Base-by-base conservation (phyloP, 192 early-diverging fungal species). In the Rhizophlyctis rosea region DNA sequence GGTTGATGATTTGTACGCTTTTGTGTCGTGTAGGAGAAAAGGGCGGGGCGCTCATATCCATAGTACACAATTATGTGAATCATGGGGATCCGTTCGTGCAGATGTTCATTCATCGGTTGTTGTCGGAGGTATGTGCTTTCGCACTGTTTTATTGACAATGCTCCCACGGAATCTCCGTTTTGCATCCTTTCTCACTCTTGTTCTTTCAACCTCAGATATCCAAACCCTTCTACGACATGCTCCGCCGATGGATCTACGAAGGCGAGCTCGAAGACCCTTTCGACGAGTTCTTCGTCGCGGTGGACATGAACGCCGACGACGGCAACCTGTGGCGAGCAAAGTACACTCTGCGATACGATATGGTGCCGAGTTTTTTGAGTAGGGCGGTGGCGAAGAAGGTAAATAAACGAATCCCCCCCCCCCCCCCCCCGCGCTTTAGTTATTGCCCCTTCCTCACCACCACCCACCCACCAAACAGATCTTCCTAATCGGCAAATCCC, bases 181-280 rank as follows among this genome's bases (percentile, higher is more conserved):
- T 47, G 44, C n/a, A 24, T 57, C 16, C 24, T 48, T 33, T 27
- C 25, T 34, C 18, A 25, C n/a, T n/a, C n/a, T n/a, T n/a, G n/a
- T n/a, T 44, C 7, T 13, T 18, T 44, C 39, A 18, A 18, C 44
- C 31, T 4, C 50, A 85, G 78, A 80, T 90, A 1, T 87, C 93
- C 0, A 76, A 74, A 34, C 96, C 96, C n/a, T 96, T 99, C 69
- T 94, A 86, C 67, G 82, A 85, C 55, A 94, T 93, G 79, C 78
- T 99, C 18, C 81, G 83, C 52, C 82, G 84, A 31, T 99, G 96
- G 96, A 84, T 99, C 18, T 93, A 89, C 34, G 88, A 92, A 57
- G 96, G 96, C 30, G 94, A 95, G 72, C 76, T 99, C 39, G 86
- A 88, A 23, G 96, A 99, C 69, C 92, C 91, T 21, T 88, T 89